Conservation (phyloP, 225 moss, liverwort and hornwort genomes). For the Rhytidiadelphus loreus region DNA sequence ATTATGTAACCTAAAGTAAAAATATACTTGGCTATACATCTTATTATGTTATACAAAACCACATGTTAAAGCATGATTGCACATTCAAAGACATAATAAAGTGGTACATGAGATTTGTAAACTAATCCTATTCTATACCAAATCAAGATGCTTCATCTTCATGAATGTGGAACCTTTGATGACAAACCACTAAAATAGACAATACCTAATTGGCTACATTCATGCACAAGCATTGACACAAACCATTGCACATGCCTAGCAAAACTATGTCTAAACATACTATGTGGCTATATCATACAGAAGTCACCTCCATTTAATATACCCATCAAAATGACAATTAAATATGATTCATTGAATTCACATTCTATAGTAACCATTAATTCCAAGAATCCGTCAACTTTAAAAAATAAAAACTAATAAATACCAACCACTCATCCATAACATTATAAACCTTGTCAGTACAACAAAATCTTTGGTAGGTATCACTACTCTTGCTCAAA, state of each 20-base stretch:
- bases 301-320: not conserved
- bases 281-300: not conserved
- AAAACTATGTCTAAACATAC: not conserved
- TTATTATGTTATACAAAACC: not conserved
- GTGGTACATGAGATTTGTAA: rapidly evolving
- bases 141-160: not conserved
- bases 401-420: not conserved
- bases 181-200: not conserved
- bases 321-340: not conserved
- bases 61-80: not conserved
- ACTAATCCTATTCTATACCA: not conserved
- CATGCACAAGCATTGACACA: not conserved
- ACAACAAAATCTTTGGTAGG: not conserved
- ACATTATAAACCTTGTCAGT: rapidly evolving
- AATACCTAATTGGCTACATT: not conserved
- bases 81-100: not conserved
- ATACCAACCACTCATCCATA: not conserved
- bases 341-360: not conserved
- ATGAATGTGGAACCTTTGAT: rapidly evolving
- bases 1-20: no score
- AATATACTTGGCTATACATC: no score
- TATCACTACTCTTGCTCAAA: rapidly evolving
- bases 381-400: not conserved
- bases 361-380: rapidly evolving
- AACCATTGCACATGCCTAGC: no score